phyloP scores from a whole-genome alignment of 176 grass and related monocot species.

The Rhynchospora pubera region DNA sequence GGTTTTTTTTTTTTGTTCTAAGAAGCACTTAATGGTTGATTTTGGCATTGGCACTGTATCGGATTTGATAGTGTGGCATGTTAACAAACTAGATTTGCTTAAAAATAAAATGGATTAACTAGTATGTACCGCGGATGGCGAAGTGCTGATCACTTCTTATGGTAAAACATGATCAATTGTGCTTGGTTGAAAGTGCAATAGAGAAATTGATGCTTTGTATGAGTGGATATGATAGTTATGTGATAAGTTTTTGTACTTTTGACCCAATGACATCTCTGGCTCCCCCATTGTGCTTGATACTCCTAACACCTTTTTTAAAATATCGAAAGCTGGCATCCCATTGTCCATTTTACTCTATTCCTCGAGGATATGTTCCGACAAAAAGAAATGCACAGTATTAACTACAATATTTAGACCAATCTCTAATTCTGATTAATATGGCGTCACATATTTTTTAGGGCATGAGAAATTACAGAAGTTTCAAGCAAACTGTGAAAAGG shows the following conservation, averaged over 20 bases:
- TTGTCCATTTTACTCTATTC: neutral
- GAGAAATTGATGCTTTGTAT: neutral
- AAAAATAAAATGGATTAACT: neutral
- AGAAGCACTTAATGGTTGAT: neutral
- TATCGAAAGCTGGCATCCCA: neutral
- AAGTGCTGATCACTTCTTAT: neutral
- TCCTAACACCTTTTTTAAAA: neutral
- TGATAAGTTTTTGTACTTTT: neutral
- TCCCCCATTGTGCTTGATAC: neutral
- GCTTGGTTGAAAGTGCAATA: neutral
- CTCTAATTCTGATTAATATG: neutral
- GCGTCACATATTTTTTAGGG: conserved; percentile 29
- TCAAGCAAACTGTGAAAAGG: conserved; percentile 72
- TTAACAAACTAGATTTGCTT: neutral
- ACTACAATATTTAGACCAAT: neutral
- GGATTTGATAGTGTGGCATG: neutral
- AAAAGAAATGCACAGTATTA: neutral
- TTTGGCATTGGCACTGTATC: neutral
- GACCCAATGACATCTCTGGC: neutral
- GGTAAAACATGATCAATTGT: neutral
- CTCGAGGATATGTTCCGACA: neutral
- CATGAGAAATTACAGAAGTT: conserved; percentile 59
- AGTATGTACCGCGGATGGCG: neutral
- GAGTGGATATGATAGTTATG: neutral
- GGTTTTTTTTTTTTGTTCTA: neutral